Evolutionary conservation across 140 eudicot species (phyloP), one percentile per base, ranked within the genome.

Genomic region (Senecio squalidus): DNA sequence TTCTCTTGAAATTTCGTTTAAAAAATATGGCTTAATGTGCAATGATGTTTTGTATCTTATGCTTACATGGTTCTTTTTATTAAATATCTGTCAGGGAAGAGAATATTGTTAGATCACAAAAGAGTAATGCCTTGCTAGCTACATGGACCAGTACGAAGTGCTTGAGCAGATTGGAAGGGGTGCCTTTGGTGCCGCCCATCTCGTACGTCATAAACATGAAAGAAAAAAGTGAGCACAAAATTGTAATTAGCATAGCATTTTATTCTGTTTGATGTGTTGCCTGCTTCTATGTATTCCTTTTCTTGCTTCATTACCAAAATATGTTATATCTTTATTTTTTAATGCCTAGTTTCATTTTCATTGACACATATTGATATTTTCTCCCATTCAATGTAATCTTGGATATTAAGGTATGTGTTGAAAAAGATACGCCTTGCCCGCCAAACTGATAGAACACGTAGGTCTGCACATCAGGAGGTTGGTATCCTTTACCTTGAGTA

Each of bases 401-500:
- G 62, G 49, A 71, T 60, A 34, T 64, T 48, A 76, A 91, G 99
- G 95, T 93, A 93, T 82, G 99, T 93, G 64, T 64, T 93, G 71
- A 93, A 93, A 71, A 93, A 93, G 85, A 93, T 93, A 54, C 99
- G 99, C 41, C 96, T 93, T 48, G 99, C 99, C 34, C 96, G 99
- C 77, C 99, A 93, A 78, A 88, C 96, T 41, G 85, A 93, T 68
- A 74, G 99, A 82, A 84, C 95, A 24, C 95, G 96, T 50, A 78
- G 99, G 77, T 84, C 95, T 75, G 99, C 99, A 16, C 99, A 82
- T 63, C 99, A 84, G 80, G 99, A 93, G 96, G 99, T 93, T 69
- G 61, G 83, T 66, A 33, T 76, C 60, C 56, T 78, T 67, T 49
- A 39, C 78, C 57, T 79, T 16, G 43, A 55, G 62, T 60, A 52